Percentiles rank a stretch among this genome's conserved stretches.
Conservation (phyloP, 305 asterid species). For the Andrographis paniculata region DNA sequence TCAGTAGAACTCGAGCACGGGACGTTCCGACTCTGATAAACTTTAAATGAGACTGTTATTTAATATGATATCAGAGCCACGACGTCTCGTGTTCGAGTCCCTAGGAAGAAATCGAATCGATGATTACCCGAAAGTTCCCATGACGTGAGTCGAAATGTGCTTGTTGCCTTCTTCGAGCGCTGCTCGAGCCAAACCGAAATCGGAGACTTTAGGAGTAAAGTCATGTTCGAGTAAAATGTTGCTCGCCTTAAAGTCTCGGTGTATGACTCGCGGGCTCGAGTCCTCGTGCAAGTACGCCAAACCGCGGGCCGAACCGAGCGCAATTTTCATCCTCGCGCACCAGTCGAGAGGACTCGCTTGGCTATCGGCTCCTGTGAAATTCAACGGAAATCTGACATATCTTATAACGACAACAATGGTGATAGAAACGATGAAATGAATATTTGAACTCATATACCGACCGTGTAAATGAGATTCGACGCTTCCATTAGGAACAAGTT, state of each 20-base stretch:
- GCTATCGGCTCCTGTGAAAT: conserved; percentile 50
- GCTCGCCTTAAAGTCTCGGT: conserved; percentile 91
- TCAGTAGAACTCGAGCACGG: too few species aligned
- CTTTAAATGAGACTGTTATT: too few species aligned
- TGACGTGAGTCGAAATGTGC: conserved; percentile 81
- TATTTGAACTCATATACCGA: conserved; percentile 15
- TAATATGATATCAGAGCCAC: too few species aligned
- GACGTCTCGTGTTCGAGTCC: too few species aligned
- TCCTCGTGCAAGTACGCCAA: conserved; percentile 91
- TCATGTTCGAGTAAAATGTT: conserved; percentile 78
- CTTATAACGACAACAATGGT: background rate
- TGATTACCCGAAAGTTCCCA: conserved; percentile 92
- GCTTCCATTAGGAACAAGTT: conserved; percentile 91
- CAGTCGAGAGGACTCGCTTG: conserved; percentile 65
- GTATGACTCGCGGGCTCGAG: conserved; percentile 92
- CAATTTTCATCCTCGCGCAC: conserved; percentile 76
- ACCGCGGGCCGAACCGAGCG: conserved; percentile 86
- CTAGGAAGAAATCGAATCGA: background rate
- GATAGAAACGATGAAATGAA: background rate
- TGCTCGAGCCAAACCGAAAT: conserved; percentile 85
- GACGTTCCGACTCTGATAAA: too few species aligned
- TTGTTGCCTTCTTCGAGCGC: conserved; percentile 72
- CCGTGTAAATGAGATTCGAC: conserved; percentile 93
- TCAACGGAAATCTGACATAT: conserved; percentile 2
- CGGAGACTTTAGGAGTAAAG: conserved; percentile 84